A percentile compares a stretch with the other conserved stretches of the same genome.
Evolutionary conservation across 768 basidiomycete species (phyloP).

Genomic region (Suillus occidentalis): DNA sequence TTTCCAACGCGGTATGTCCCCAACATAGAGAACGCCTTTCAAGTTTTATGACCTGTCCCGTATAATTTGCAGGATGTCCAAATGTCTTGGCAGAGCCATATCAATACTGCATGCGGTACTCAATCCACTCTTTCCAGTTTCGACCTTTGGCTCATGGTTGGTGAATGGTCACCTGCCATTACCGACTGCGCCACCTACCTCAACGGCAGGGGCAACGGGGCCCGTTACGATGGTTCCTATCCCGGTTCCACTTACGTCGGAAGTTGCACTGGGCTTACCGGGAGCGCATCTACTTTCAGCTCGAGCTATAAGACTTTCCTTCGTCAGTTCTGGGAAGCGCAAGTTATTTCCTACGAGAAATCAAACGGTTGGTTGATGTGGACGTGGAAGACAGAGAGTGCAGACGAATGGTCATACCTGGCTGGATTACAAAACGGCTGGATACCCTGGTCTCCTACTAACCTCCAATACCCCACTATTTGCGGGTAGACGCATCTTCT

Average conservation of each 20-base stretch:
- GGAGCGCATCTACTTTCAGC: constrained; percentile 73
- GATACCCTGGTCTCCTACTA: constrained; percentile 68
- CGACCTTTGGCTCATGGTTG: constrained; percentile 79
- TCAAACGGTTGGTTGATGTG: constrained; percentile 78
- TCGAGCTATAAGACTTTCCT: constrained; percentile 79
- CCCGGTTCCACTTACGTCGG: constrained; percentile 68
- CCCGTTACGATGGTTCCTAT: constrained; percentile 63
- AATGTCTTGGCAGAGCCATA: constrained; percentile 54
- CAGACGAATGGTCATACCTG: constrained; percentile 90
- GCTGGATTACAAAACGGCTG: constrained; percentile 78
- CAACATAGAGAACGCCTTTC: not conserved
- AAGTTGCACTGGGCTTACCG: constrained; percentile 72
- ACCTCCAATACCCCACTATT: constrained; percentile 57
- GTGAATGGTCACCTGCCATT: constrained; percentile 82
- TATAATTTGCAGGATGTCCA: constrained; percentile 40
- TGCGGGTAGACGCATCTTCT: constrained; percentile 40
- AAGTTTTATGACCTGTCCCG: not conserved
- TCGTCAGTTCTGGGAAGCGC: constrained; percentile 82
- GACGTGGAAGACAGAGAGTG: constrained; percentile 82
- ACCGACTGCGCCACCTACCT: constrained; percentile 66
- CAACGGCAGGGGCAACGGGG: constrained; percentile 76
- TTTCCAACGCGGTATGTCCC: constrained; percentile 52
- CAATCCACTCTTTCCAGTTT: constrained; percentile 47
- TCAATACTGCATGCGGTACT: constrained; percentile 54
- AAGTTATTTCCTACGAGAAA: constrained; percentile 69